phyloP scores from a whole-genome alignment of 805 yeast genomes.

The Metschnikowia similis region DNA sequence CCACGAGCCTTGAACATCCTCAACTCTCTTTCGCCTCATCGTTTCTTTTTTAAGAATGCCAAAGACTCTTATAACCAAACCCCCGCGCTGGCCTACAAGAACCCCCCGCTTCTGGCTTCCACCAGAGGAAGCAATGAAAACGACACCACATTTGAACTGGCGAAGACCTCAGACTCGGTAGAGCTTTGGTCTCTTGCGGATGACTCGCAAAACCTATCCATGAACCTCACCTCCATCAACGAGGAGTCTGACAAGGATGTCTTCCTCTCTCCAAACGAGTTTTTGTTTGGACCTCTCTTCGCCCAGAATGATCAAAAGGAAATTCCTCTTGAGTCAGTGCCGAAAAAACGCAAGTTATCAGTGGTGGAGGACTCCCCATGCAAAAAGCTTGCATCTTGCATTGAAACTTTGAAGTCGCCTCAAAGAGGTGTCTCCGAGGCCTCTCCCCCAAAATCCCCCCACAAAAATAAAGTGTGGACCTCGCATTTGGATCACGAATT shows the following conservation, averaged over 20 bases:
- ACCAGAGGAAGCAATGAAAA: neutral
- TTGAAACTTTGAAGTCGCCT: slow-evolving; percentile 30
- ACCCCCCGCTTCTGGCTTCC: neutral
- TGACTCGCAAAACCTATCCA: slow-evolving; percentile 16
- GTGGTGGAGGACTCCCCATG: slow-evolving; percentile 28
- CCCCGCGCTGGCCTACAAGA: neutral
- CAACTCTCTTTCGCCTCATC: slow-evolving; percentile 31
- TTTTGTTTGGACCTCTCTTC: slow-evolving; percentile 10
- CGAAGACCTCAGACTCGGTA: slow-evolving; percentile 13
- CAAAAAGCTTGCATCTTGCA: slow-evolving; percentile 32
- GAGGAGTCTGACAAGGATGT: slow-evolving; percentile 20
- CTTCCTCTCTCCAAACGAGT: slow-evolving; percentile 34
- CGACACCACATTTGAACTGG: slow-evolving; percentile 13
- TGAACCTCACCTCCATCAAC: slow-evolving; percentile 23
- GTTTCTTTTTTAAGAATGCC: slow-evolving; percentile 22
- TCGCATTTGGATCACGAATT: slow-evolving; percentile 33
- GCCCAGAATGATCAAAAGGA: neutral
- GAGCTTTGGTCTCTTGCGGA: slow-evolving; percentile 32
- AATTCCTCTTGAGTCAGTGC: neutral
- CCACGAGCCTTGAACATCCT: slow-evolving; percentile 26
- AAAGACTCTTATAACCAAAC: neutral
- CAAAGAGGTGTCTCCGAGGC: slow-evolving; percentile 2
- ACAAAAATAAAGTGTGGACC: slow-evolving; percentile 29
- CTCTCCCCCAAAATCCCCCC: neutral
- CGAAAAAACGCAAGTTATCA: slow-evolving; percentile 7